phyloP scores from a whole-genome alignment of 805 yeast species.

The Pichia insulana region DNA sequence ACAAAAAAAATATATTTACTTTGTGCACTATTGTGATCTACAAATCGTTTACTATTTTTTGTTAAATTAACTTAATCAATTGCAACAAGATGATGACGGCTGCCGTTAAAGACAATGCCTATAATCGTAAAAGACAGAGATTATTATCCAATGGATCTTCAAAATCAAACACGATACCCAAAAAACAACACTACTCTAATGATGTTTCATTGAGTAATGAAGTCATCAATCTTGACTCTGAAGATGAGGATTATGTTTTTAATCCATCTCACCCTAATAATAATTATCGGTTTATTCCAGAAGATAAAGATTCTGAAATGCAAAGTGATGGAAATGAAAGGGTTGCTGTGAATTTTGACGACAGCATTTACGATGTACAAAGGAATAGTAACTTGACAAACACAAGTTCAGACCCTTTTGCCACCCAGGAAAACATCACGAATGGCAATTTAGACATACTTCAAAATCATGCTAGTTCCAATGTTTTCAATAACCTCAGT shows the following conservation, averaged over 20 bases:
- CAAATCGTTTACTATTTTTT: too few species aligned
- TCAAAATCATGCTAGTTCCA: background rate
- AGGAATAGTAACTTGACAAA: background rate
- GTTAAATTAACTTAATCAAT: too few species aligned
- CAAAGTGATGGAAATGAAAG: background rate
- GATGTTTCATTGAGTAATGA: constrained; percentile 13
- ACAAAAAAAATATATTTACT: too few species aligned
- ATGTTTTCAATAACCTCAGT: background rate
- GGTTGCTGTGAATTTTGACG: background rate
- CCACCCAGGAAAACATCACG: background rate
- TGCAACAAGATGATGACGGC: constrained; percentile 2
- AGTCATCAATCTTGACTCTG: constrained; percentile 34
- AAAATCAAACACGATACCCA: constrained; percentile 9
- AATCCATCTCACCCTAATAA: constrained; percentile 4
- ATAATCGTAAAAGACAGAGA: constrained; percentile 8
- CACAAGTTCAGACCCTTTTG: background rate
- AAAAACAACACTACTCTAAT: constrained; percentile 8
- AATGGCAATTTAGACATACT: background rate
- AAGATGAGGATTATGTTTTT: constrained; percentile 30
- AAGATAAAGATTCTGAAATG: background rate
- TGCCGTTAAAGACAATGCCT: background rate
- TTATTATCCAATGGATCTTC: constrained; percentile 9
- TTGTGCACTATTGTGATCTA: too few species aligned
- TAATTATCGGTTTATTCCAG: too few species aligned
- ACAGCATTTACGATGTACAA: background rate